A percentile compares a stretch with the other conserved stretches of the same genome.
phyloP scores from a whole-genome alignment of 2,329 filamentous ascomycete species.

The Orbilia brochopaga region DNA sequence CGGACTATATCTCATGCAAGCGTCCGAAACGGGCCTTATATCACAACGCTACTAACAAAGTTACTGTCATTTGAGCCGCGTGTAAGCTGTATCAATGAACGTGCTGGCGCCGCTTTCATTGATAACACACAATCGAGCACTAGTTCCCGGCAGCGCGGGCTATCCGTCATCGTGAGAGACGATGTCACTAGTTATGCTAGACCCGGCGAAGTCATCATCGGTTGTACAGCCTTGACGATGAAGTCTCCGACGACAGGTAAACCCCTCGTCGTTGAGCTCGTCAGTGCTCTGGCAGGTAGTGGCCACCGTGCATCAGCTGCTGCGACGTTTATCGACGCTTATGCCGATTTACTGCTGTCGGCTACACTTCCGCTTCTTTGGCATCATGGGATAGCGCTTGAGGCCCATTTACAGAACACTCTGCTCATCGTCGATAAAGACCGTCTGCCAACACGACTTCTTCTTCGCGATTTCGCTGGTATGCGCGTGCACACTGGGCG shows the following conservation, averaged over 20 bases:
- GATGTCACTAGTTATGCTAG: constrained; percentile 14
- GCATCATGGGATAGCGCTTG: constrained; percentile 25
- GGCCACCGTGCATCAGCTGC: neutral
- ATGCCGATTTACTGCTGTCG: constrained; percentile 25
- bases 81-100: constrained; percentile 11
- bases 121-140: neutral
- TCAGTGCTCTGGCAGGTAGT: neutral
- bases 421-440: constrained; percentile 13
- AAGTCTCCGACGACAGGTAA: constrained; percentile 17
- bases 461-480: constrained; percentile 29
- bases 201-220: constrained; percentile 9
- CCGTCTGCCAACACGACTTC: constrained; percentile 7
- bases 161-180: constrained; percentile 21
- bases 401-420: constrained; percentile 31
- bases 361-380: constrained; percentile 18
- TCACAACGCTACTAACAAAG: constrained; percentile 16
- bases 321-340: constrained; percentile 13
- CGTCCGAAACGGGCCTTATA: constrained; percentile 23
- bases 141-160: constrained; percentile 14
- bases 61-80: constrained; percentile 16
- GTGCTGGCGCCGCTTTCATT: constrained; percentile 14
- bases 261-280: constrained; percentile 17
- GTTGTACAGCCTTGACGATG: constrained; percentile 19
- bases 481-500: constrained; percentile 13
- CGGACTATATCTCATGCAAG: constrained; percentile 35